phyloP scores from a whole-genome alignment of 2,329 filamentous ascomycete species.

The Penicillium sp. region DNA sequence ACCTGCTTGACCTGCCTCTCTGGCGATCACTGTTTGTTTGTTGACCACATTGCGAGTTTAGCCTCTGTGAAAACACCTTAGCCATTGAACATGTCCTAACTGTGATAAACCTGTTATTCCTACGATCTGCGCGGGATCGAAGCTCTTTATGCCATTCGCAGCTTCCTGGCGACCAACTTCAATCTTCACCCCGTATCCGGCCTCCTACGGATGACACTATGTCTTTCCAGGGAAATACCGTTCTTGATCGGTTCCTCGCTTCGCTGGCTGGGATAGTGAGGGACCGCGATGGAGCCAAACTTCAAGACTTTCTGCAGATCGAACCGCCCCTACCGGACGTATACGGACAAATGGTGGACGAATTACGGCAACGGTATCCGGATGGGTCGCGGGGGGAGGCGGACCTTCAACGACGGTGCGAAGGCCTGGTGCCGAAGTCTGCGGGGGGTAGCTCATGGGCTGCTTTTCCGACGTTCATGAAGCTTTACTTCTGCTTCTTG shows the following conservation, averaged over 20 bases:
- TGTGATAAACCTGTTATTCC: background rate
- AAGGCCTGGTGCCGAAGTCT: conserved; percentile 65
- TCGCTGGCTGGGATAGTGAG: conserved; percentile 67
- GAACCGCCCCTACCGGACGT: conserved; percentile 71
- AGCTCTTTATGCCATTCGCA: conserved; percentile 8
- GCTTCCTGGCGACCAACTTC: background rate
- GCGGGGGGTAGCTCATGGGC: conserved; percentile 74
- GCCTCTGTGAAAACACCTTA: background rate
- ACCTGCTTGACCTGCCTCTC: background rate
- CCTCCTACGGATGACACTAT: conserved; percentile 21
- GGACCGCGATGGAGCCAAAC: conserved; percentile 65
- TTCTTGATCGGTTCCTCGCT: conserved; percentile 70
- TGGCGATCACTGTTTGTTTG: background rate
- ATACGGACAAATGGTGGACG: conserved; percentile 70
- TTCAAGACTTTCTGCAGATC: conserved; percentile 74
- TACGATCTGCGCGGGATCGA: background rate
- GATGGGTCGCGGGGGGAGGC: conserved; percentile 56
- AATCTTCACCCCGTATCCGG: background rate
- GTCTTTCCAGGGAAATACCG: conserved; percentile 56
- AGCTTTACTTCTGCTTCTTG: conserved; percentile 80
- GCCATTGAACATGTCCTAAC: background rate
- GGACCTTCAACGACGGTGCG: conserved; percentile 62
- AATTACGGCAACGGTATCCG: conserved; percentile 68
- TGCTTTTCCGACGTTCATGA: conserved; percentile 78
- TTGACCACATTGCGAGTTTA: background rate